Base-by-base conservation (phyloP, 208 protist species). In the Blastocrithidia nonstop region DNA sequence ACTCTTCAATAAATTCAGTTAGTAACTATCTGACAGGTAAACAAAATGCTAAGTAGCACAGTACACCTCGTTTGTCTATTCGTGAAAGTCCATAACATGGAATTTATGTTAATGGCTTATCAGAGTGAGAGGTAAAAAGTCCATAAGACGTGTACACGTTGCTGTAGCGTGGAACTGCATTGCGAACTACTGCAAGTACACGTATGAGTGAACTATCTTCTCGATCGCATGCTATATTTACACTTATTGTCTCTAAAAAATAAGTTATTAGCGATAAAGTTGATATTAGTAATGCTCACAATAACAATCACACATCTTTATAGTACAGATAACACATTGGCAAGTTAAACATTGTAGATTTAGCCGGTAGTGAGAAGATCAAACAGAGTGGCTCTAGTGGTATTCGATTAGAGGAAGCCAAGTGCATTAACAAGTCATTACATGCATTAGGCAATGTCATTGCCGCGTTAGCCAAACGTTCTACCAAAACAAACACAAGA, bases 161-260 rank as follows among this genome's bases (percentile, higher is more conserved):
- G 13, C 92, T 95, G 32, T 67, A 90, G 45, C 67, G 67, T 15
- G 88, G 86, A 17, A 68, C 61, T 5, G 46, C 59, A 17, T 40
- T 62, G 41, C 70, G 83, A 11, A 71, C 80, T 2, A 87, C 71
- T 23, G 82, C 66, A 5, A 38, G 64, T 7, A 98, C 94, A 2
- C 61, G 71, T 40, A 86, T 96, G 66, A 98, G 96, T 61, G 72
- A 93, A 17, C 50, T 83, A 6, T 96, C 85, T 17, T 94, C 73
- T 15, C 76, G 95, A 28, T 97, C 95, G 6, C 96, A 98, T 64
- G 94, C 95, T 19, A 95, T 98, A 38, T 83, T 98, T 51, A 82
- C 64, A 0, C 60, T 92, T 15, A 50, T 71, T 13, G 68, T 89
- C 23, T 68, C 83, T 45, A 56, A 62, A 19, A 66, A 66, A 43